Conservation (phyloP, 2,329 filamentous ascomycete species). For the Exophiala mesophila region DNA sequence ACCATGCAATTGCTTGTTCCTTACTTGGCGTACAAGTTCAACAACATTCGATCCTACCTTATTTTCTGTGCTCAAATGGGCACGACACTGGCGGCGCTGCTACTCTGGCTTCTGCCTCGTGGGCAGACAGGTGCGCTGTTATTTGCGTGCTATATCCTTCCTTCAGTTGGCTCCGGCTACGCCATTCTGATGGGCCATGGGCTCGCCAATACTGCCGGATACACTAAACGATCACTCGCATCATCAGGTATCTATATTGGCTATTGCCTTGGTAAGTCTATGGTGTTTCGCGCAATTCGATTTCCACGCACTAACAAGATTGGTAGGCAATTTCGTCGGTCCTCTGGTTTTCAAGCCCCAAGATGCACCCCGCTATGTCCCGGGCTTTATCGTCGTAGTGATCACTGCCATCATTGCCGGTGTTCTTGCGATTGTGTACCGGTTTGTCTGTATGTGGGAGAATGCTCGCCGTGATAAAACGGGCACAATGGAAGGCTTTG, state of each 20-base stretch:
- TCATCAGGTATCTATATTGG: constrained; percentile 23
- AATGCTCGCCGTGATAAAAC: constrained; percentile 14
- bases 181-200: constrained; percentile 49
- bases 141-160: constrained; percentile 48
- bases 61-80: constrained; percentile 39
- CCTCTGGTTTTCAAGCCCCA: constrained; percentile 32
- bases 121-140: constrained; percentile 41
- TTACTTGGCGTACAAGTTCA: constrained; percentile 38
- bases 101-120: constrained; percentile 44
- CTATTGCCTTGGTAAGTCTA: constrained; percentile 38
- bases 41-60: constrained; percentile 35
- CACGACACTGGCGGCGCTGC: constrained; percentile 39
- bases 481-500: constrained; percentile 41
- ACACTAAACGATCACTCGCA: constrained; percentile 25
- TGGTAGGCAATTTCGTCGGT: constrained; percentile 31
- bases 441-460: constrained; percentile 26
- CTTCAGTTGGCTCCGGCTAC: constrained; percentile 44
- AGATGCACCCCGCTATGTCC: constrained; percentile 30
- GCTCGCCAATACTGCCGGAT: constrained; percentile 33
- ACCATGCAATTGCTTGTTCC: constrained; percentile 38
- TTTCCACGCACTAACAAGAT: not conserved
- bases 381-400: constrained; percentile 32
- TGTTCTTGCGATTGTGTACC: constrained; percentile 29
- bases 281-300: constrained; percentile 17
- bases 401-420: constrained; percentile 7